Evolutionary conservation across 2,329 filamentous ascomycete species (phyloP), one percentile per base, ranked within the genome.

Genomic region (Fusarium sp.): DNA sequence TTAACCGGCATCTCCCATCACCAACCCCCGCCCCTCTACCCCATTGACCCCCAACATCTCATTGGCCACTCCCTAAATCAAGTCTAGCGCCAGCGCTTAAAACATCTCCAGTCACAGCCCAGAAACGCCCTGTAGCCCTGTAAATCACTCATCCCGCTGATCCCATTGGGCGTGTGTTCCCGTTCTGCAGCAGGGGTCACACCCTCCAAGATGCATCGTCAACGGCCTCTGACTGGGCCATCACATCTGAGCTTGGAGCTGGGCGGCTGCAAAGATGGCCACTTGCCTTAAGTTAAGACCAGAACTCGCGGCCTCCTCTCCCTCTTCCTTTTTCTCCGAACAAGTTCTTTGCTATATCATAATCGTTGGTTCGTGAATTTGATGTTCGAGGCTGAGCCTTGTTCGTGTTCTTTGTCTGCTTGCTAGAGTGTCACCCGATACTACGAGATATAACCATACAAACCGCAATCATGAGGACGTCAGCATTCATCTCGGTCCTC

Each of bases 391-490:
- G 73, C 73, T 76, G 70, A 69, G 73, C 63, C 70, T 72, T 74
- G 50, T 57, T 34, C 44, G 11, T 61, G 48, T 8, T 50, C 30
- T 18, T 48, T 32, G 32, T n/a, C 41, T 50, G 41, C 20, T 36
- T 42, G 36, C 20, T 56, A 42, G 36, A 41, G 38, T 36, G 12
- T 36, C 34, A 36, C 22, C 28, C 15, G 10, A 18, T 52, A n/a
- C 18, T 28, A 28, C 24, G 24, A 34, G 6, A n/a, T 5, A 58
- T n/a, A 34, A 22, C 17, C 15, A 61, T 24, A 63, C 56, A 63
- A 47, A 59, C 41, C 61, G 39, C 55, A 81, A 83, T 73, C 30
- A 89, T 89, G 88, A 78, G 85, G 63, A 81, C 82, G 62, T 87
- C 87, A 77, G 78, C 84, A 48, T 52, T 83, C 62, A 65, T 83